Base-by-base conservation (phyloP, 2,329 filamentous ascomycete species). In the Alternaria gaisen region DNA sequence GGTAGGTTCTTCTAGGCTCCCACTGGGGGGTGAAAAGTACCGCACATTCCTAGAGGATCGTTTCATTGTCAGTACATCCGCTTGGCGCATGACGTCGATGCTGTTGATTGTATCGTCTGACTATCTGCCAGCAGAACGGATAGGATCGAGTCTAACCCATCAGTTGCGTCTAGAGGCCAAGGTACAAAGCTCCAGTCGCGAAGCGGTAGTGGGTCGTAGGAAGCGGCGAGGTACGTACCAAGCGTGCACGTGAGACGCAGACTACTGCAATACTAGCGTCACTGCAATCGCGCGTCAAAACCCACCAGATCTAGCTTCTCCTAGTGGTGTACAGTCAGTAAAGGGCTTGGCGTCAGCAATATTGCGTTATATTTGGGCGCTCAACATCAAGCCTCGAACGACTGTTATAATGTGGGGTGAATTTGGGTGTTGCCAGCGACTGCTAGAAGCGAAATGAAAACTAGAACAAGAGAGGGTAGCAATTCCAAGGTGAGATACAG, bases 191-290 rank as follows among this genome's bases (percentile, higher is more conserved):
- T 51, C 64, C 58, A 61, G 48, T 60, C 22, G 48, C 47, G 55
- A 50, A 42, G 53, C 46, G 43, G 54, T 52, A 61, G 44, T 47
- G 22, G 53, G 41, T 56, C 46, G 53, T 44, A 60, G 61, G 61
- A 65, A 57, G 57, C 57, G 38, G 60, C 55, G 57, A 64, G 57
- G 61, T 67, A 66, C 56, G 58, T 64, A 65, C 55, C 60, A 30
- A 64, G 51, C 46, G 51, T 55, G 55, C 60, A 65, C 62, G 54
- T 57, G 57, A 63, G 52, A 52, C 47, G 55, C 47, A 62, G 24
- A 30, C 58, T 60, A 55, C 43, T 60, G 47, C 34, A 52, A 54
- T 30, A 36, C 47, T 65, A 53, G 61, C 57, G 43, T 47, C 34
- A 52, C 30, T 57, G 41, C 53, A 65, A 50, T 60, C 48, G 50